Percentiles rank a stretch among this genome's conserved stretches.
These are phyloP conservation scores for Xylaria arbuscula DNA, from an alignment of 2,329 filamentous ascomycete species.

Conservation along the genomic window DNA sequence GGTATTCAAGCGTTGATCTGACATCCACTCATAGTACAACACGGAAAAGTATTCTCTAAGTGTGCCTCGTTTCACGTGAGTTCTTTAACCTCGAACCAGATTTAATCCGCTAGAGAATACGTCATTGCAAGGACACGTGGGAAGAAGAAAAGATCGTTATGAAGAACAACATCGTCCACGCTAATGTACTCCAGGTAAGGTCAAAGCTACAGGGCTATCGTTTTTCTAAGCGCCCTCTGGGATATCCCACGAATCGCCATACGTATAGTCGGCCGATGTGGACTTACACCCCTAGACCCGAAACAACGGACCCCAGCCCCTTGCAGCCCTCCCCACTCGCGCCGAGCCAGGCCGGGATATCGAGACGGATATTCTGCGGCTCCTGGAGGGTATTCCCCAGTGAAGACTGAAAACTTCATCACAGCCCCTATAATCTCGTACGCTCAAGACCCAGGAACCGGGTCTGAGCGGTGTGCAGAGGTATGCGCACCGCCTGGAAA, in stretches of 20 bases:
- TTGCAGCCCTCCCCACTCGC: conserved; percentile 20
- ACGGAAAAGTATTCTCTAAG: no score
- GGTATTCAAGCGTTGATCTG: background rate
- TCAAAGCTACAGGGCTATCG: background rate
- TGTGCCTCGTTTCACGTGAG: no score
- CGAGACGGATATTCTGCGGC: conserved; percentile 2
- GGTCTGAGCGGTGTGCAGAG: background rate
- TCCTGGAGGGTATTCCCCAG: background rate
- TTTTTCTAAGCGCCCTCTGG: conserved; percentile 17
- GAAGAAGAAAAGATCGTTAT: background rate
- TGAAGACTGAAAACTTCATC: background rate
- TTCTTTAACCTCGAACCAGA: background rate
- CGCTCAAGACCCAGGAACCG: background rate
- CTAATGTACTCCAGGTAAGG: background rate
- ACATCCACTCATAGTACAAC: no score
- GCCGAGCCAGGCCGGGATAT: conserved; percentile 25
- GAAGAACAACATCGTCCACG: background rate
- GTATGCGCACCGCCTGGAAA: conserved; percentile 12
- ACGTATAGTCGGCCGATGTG: conserved; percentile 22
- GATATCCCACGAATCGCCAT: conserved; percentile 38
- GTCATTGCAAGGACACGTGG: background rate
- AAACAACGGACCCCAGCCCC: conserved; percentile 31
- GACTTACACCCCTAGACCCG: conserved; percentile 22
- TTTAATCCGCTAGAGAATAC: background rate
- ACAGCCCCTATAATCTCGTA: conserved; percentile 26